Evolutionary conservation across 2,329 filamentous ascomycete genomes (phyloP), one percentile per base, ranked within the genome.

Genomic region (Didymella segeticola): DNA sequence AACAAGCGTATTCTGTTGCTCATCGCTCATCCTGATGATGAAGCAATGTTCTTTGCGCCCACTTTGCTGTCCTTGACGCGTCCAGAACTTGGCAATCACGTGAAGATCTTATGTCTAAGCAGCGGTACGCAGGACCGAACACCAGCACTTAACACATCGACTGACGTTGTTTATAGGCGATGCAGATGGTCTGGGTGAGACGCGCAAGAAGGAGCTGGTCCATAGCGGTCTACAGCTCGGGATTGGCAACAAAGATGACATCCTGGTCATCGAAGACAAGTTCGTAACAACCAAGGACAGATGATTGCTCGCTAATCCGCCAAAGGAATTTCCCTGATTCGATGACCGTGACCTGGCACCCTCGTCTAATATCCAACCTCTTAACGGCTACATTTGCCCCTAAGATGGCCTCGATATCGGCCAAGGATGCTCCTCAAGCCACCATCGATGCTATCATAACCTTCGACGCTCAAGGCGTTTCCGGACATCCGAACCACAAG

Each of bases 41-140:
- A 99, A 80, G 95, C 93, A 75, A 99, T 99, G 95, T 99, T 99
- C 82, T 99, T 99, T 77, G 87, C 92, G 59, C 95, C 95, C 0
- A 90, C 91, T 0, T 82, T 98, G 12, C 82, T 96, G 65, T 87
- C 90, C n/a, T 83, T 99, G 53, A 93, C 92, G 15, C 82, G 84
- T 12, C 91, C 91, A 4, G 85, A 87, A 54, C 82, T 89, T 17
- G 89, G 90, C 4, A 98, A 99, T 77, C 91, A 96, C 71, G 83
- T 99, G 70, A 95, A 96, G 78, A 96, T 99, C 59, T 78, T 98
- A 50, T 99, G 95, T 77, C 79, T 99, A 60, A 96, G 90, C 76
- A 93, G 87, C 62, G 93, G 90, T 88, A 77, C 37, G 75, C 11
- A 12, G 17, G 37, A 36, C 20, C 6, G 4, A 22, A 39, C 12